These are phyloP conservation scores for Trichoderma endophyticum DNA, from an alignment of 2,329 filamentous ascomycete species.

Conservation along the genomic window DNA sequence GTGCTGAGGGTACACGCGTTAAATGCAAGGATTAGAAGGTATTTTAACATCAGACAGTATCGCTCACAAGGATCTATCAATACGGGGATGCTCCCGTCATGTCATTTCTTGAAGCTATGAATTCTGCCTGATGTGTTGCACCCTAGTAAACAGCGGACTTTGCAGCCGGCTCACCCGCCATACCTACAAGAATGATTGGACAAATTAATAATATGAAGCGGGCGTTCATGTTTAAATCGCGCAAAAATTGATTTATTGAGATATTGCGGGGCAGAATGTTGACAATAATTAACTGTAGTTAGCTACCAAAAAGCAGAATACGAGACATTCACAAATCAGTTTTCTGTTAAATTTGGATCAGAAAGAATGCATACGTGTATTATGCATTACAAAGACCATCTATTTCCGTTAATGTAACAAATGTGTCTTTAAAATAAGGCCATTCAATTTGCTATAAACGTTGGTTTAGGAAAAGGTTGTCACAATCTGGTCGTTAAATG, in stretches of 20 bases:
- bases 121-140: neutral
- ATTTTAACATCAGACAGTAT: neutral
- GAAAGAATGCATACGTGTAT: neutral
- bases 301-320: neutral
- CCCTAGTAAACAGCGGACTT: neutral
- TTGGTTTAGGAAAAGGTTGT: neutral
- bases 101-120: neutral
- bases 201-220: neutral
- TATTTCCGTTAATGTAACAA: neutral
- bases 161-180: neutral
- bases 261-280: neutral
- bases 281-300: neutral
- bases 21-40: neutral
- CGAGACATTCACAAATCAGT: neutral
- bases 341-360: neutral
- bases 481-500: neutral
- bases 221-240: neutral
- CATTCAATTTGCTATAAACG: neutral
- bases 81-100: neutral
- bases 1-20: neutral
- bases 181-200: neutral
- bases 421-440: neutral
- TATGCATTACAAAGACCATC: neutral
- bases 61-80: neutral
- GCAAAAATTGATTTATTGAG: neutral